Evolutionary conservation across 768 basidiomycete genomes (phyloP).

Genomic region (Lactifluus echinatus): DNA sequence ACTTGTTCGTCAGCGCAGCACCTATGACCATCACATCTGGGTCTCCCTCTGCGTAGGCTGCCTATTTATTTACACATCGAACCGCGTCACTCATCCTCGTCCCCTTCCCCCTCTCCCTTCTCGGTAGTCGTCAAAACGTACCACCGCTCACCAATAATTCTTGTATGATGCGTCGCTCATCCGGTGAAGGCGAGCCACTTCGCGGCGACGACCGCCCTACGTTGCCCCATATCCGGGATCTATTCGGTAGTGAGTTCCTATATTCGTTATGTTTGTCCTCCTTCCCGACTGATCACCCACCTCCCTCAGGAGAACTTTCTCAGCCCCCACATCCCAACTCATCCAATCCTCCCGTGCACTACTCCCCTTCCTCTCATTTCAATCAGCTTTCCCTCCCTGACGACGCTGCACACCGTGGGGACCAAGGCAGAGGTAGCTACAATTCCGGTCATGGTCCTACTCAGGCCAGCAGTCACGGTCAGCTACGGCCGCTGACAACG

Average conservation of each 20-base stretch:
- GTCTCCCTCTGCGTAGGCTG: constrained; percentile 5
- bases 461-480: constrained; percentile 1
- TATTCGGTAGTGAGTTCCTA: constrained; percentile 17
- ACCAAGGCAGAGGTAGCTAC: constrained; percentile 3
- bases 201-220: constrained; percentile 19
- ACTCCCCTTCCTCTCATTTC: constrained; percentile 12
- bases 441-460: constrained; percentile 7
- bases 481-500: constrained; percentile 11
- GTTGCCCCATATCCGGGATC: constrained; percentile 20
- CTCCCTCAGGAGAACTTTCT: constrained; percentile 14
- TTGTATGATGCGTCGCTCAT: constrained; percentile 10
- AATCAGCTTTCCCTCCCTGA: constrained; percentile 7
- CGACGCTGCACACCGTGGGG: constrained; percentile 8
- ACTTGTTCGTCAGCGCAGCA: neutral
- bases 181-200: constrained; percentile 12
- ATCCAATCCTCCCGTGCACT: neutral
- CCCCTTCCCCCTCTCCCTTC: constrained; percentile 2
- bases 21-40: neutral
- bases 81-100: neutral
- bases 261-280: too few species aligned
- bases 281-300: neutral
- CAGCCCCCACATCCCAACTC: constrained; percentile 13
- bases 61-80: constrained; percentile 4
- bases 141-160: neutral
- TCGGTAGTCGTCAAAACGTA: neutral